phyloP scores from a whole-genome alignment of 768 basidiomycete species.

The Myochromella boudieri region DNA sequence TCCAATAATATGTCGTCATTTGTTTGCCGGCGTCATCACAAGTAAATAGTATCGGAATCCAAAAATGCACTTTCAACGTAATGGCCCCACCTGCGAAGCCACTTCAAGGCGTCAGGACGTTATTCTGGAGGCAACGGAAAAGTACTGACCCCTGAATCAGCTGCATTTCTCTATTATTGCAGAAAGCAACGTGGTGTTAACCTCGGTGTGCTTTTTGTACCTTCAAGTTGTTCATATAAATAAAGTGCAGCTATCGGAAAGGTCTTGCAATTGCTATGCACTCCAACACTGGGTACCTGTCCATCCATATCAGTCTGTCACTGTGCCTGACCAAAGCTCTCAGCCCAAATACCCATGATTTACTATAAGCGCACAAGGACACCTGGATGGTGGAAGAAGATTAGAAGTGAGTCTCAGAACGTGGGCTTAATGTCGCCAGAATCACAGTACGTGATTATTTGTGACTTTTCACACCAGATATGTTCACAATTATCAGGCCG shows the following conservation, averaged over 20 bases:
- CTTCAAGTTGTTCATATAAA: neutral
- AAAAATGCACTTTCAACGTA: no score
- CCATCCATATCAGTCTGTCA: slow-evolving; percentile 53
- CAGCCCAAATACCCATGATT: slow-evolving; percentile 45
- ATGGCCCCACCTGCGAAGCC: neutral
- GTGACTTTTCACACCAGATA: slow-evolving; percentile 29
- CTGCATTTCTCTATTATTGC: slow-evolving; percentile 40
- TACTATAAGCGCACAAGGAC: slow-evolving; percentile 74
- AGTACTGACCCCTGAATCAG: neutral
- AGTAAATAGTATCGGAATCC: no score
- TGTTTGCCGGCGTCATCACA: no score
- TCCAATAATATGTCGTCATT: no score
- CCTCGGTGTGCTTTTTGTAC: slow-evolving; percentile 50
- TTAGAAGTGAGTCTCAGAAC: slow-evolving; percentile 56
- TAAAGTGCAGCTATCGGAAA: slow-evolving; percentile 33
- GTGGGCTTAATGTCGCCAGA: slow-evolving; percentile 62
- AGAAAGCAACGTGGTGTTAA: slow-evolving; percentile 82
- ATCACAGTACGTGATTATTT: slow-evolving; percentile 55
- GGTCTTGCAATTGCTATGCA: slow-evolving; percentile 80
- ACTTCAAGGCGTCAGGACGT: neutral
- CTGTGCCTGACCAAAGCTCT: slow-evolving; percentile 56
- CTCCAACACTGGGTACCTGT: slow-evolving; percentile 79
- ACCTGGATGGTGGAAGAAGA: slow-evolving; percentile 66
- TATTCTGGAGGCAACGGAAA: no score
- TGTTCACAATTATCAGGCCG: neutral